Base-by-base conservation (phyloP, 2,329 filamentous ascomycete genomes). In the Xylariaceae sp. region DNA sequence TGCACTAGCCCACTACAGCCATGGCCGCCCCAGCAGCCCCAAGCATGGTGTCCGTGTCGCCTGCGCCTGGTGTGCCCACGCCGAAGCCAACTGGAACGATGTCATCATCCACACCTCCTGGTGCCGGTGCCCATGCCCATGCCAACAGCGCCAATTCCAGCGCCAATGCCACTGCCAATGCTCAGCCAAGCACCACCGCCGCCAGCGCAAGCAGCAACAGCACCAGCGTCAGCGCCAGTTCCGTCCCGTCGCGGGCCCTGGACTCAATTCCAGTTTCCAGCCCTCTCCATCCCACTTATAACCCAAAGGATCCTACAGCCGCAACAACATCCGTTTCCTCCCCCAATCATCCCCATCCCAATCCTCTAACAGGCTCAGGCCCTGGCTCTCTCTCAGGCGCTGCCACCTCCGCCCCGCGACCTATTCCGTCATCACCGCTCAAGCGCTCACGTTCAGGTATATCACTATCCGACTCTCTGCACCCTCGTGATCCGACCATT, bases 71-170 rank as follows among this genome's bases (percentile, higher is more conserved):
- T 17, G 42, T 45, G 40, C 34, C 51, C 36, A 13, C 44, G 12
- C 36, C 45, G 31, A n/a, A 28, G 45, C 45, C 54, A 36, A 42
- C 22, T 42, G 17, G 45, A 48, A 45, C 58, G 38, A 57, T 57
- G 58, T 55, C 58, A 57, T 57, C 55, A 54, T 47, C 50, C 19
- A 11, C 51, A 34, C 31, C 44, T n/a, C 12, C 45, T 17, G n/a
- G 33, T 18, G 18, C 43, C 16, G 9, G 6, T 19, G 31, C 45
- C 18, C 16, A 13, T 36, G 12, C 45, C 13, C 17, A 18, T 28
- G 46, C 31, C 22, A 39, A 38, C 36, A 31, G 33, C 45, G 16
- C 43, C 36, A 41, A 34, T 16, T 34, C 44, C 16, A 18, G 40
- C 28, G 13, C 50, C 18, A 18, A 42, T 13, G 6, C 48, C 36